Conservation (phyloP, 306 rosid genomes). For the Begonia peltatifolia region DNA sequence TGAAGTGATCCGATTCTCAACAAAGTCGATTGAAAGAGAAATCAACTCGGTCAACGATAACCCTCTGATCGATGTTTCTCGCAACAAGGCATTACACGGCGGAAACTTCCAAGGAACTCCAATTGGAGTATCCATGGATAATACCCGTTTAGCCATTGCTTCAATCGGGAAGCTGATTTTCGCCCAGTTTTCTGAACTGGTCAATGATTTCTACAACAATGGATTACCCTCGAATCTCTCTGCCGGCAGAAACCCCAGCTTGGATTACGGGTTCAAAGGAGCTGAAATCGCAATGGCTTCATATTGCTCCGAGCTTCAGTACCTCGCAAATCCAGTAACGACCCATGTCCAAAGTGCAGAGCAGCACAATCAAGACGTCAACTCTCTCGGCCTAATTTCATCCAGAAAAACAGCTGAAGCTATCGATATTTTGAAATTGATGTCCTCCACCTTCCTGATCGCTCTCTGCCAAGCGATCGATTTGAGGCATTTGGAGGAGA, state of each 20-base stretch:
- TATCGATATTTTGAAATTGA: constrained; percentile 61
- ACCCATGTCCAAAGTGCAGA: constrained; percentile 88
- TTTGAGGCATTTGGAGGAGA: constrained; percentile 88
- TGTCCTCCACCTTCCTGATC: constrained; percentile 62
- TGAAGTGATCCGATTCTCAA: constrained; percentile 75
- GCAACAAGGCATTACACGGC: constrained; percentile 84
- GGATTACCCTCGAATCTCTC: constrained; percentile 80
- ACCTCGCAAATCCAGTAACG: constrained; percentile 74
- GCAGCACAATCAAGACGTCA: constrained; percentile 90
- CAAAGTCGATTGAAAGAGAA: constrained; percentile 83
- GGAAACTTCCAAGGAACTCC: constrained; percentile 97
- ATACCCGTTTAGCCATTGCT: constrained; percentile 79
- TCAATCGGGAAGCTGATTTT: constrained; percentile 83
- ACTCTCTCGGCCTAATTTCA: constrained; percentile 77
- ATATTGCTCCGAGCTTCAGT: constrained; percentile 79
- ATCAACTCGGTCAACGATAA: constrained; percentile 83
- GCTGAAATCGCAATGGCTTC: constrained; percentile 92
- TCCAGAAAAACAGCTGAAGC: constrained; percentile 69
- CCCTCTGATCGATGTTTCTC: constrained; percentile 86
- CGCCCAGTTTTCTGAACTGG: constrained; percentile 88
- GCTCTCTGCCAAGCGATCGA: constrained; percentile 89
- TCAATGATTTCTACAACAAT: constrained; percentile 75
- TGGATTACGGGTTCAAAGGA: constrained; percentile 90
- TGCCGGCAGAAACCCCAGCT: constrained; percentile 64
- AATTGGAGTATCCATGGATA: constrained; percentile 93